Evolutionary conservation across 2,329 filamentous ascomycete genomes (phyloP), one percentile per base, ranked within the genome.

Genomic region (Claviceps maximensis): DNA sequence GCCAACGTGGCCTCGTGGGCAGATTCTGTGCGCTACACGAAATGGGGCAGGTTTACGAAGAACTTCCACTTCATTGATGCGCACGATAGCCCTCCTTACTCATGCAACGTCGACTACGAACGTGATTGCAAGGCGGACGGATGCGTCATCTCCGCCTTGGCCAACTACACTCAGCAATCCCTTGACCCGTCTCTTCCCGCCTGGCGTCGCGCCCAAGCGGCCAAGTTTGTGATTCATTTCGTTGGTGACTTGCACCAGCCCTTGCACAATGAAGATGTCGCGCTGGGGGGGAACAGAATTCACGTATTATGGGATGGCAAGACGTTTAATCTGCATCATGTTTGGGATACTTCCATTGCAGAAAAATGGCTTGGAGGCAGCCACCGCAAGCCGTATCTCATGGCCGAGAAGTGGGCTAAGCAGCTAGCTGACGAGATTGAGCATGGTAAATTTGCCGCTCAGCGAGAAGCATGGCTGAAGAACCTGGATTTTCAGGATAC

Each of bases 341-440:
- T 87, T 17, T 89, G 85, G 85, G 86, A 89, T 62, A 80, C 77
- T 51, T 78, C 76, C 58, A 87, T 88, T 56, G 75, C 80, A 0
- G 82, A 86, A 67, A 78, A 82, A 61, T 68, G 79, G 60, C 70
- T 84, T 1, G 82, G 82, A 2, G 78, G 74, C n/a, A 63, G 70
- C 45, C 68, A 71, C 41, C 68, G 78, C 62, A 65, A 71, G 67
- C 65, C 75, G 1, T 79, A 76, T 54, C 64, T 66, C 5, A 69
- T 74, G 47, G 81, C 80, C 1, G 64, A 70, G 50, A 63, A 63
- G 44, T 86, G 82, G 78, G 78, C 82, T 1, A 68, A 70, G n/a
- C 67, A 72, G 52, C 72, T 87, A 23, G 73, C 74, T 7, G 58
- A 63, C 1, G 73, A 76, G 59, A 82, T 87, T 55, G 70, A 68